These are phyloP conservation scores for Bonnemaisonia californica DNA, from an alignment of 31 red algal species.

Conservation along the genomic window DNA sequence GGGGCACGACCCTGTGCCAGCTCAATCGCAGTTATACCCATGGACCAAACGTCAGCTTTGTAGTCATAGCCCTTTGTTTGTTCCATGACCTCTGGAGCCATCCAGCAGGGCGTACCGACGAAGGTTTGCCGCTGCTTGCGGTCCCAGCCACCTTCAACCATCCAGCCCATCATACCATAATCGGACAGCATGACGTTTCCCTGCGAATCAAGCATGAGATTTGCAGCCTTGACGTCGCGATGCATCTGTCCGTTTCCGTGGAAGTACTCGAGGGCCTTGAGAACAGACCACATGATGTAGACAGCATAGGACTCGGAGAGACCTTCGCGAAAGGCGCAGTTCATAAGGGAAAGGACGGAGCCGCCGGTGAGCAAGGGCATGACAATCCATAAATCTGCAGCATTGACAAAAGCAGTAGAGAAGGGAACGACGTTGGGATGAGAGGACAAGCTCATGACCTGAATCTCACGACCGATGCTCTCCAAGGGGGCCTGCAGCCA, in stretches of 20 bases:
- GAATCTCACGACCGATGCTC: constrained; percentile 90
- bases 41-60: constrained; percentile 97
- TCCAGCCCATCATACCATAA: constrained; percentile 95
- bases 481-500: constrained; percentile 85
- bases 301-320: constrained; percentile 69
- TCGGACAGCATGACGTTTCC: constrained; percentile 90
- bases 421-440: constrained; percentile 98
- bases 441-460: constrained; percentile 94
- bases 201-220: constrained; percentile 81
- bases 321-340: constrained; percentile 70
- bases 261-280: constrained; percentile 92
- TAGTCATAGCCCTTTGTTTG: constrained; percentile 95
- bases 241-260: constrained; percentile 95
- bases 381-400: constrained; percentile 92
- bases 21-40: constrained; percentile 98
- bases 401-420: constrained; percentile 84
- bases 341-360: constrained; percentile 78
- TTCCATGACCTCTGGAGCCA: constrained; percentile 98
- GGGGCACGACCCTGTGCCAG: constrained; percentile 90
- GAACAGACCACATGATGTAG: constrained; percentile 83
- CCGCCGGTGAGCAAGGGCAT: constrained; percentile 96
- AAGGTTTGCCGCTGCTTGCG: constrained; percentile 91
- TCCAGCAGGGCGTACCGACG: constrained; percentile 99
- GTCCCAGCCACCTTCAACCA: constrained; percentile 89
- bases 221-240: constrained; percentile 94